Conservation (phyloP, 1,284 basidiomycete genomes). For the Caloboletus firmus region DNA sequence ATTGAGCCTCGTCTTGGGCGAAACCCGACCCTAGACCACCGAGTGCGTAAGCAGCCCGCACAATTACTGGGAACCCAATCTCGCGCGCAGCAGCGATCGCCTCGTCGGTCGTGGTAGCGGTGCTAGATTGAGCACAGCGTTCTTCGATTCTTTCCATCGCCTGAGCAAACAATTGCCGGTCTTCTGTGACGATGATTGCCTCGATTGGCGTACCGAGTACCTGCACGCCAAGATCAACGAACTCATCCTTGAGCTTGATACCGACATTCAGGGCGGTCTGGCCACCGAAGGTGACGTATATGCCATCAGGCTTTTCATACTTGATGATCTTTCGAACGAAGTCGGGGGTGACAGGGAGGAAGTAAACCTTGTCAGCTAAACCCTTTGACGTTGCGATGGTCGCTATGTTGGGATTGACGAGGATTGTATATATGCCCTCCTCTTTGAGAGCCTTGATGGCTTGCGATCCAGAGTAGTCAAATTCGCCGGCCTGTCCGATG, state of each 20-base stretch:
- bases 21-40: conserved; percentile 96
- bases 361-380: conserved; percentile 98
- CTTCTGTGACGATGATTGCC: conserved; percentile 97
- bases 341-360: conserved; percentile 96
- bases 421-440: conserved; percentile 98
- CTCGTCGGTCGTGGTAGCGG: conserved; percentile 84
- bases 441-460: conserved; percentile 99
- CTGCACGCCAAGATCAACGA: conserved; percentile 82
- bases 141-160: conserved; percentile 98
- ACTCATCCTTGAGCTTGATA: conserved; percentile 97
- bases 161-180: conserved; percentile 89
- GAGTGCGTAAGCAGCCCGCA: conserved; percentile 94
- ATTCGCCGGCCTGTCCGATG: conserved; percentile 98
- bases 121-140: conserved; percentile 86
- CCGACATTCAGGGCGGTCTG: conserved; percentile 98
- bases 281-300: conserved; percentile 98
- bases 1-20: conserved; percentile 85
- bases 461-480: conserved; percentile 98
- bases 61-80: conserved; percentile 97
- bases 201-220: conserved; percentile 97
- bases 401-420: conserved; percentile 99
- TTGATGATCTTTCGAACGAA: conserved; percentile 98
- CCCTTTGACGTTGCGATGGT: conserved; percentile 98
- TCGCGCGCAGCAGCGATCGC: conserved; percentile 79
- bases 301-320: conserved; percentile 98